Base-by-base conservation (phyloP, 2,329 filamentous ascomycete species). In the Pseudogymnoascus sp. region DNA sequence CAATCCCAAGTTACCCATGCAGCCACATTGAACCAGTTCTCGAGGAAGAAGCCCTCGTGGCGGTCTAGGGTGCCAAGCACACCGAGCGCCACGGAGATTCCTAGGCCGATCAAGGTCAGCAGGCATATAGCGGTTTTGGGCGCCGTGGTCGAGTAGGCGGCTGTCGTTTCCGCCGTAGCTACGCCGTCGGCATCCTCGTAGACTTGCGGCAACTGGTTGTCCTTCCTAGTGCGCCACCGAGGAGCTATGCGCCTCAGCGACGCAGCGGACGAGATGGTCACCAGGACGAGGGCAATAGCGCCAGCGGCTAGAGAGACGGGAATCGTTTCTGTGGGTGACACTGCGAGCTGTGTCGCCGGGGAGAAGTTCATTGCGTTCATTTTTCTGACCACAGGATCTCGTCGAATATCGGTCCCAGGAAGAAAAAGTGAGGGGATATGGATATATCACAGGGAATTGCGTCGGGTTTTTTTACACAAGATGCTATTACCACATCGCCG, bases 171-270 rank as follows among this genome's bases (percentile, higher is more conserved):
- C 39, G 82, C 78, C 0, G 85, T 87, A 33, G 86, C 87, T 65
- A 81, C 78, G 57, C 89, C 89, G 73, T 92, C 89, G 64, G 79
- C 74, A 69, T 92, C 89, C 66, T 85, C 76, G 68, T 92, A 92
- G 11, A 79, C 75, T 9, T 79, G 74, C 39, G 69, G 62, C 72
- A 67, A 43, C 68, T 66, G 57, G 61, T 70, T 63, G 57, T 66
- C 38, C 71, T 67, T 67, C 63, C 70, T 54, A 47, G 57, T 38
- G 69, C 66, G 62, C 71, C 66, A 65, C 66, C 78, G 76, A 33
- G 66, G 65, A 50, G 72, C 36, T 36, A 75, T 66, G 43, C 72
- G 71, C 37, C 70, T 62, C 20, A 76, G 35, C 39, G 74, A 74
- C 8, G 77, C 77, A 6, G 75, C 58, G 11, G 76, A 74, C 57